Evolutionary conservation across 1,284 basidiomycete species (phyloP).

Genomic region (Phenoliferia sp.): DNA sequence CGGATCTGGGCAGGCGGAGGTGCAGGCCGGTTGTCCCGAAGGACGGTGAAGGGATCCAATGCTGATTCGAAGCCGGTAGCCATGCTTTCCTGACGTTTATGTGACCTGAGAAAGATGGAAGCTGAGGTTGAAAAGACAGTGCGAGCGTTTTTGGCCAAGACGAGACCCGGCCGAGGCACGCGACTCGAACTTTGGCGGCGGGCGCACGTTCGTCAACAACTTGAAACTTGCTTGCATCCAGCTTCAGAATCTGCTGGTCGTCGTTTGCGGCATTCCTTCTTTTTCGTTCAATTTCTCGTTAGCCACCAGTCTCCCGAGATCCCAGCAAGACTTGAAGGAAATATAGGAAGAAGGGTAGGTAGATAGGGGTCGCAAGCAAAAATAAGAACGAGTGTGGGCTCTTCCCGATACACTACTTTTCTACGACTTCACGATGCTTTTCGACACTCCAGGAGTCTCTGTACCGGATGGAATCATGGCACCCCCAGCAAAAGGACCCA

Average conservation of each 20-base stretch:
- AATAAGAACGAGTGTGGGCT: not conserved
- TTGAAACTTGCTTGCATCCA: too few relatives aligned
- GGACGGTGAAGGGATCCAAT: not conserved
- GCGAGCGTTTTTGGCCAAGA: too few relatives aligned
- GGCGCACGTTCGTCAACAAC: too few relatives aligned
- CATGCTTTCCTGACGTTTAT: not conserved
- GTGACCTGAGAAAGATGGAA: not conserved
- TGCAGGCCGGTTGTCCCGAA: not conserved
- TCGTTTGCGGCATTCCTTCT: too few relatives aligned
- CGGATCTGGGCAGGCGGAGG: constrained; percentile 21
- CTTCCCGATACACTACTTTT: not conserved
- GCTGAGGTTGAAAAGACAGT: too few relatives aligned
- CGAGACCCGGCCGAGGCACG: too few relatives aligned
- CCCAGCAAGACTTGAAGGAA: too few relatives aligned
- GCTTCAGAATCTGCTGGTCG: too few relatives aligned
- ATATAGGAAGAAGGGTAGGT: not conserved
- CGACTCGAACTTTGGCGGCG: too few relatives aligned
- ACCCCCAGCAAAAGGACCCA: not conserved
- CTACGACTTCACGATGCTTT: constrained; percentile 11
- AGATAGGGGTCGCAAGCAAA: too few relatives aligned
- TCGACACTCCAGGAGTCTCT: constrained; percentile 28
- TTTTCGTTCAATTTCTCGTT: too few relatives aligned
- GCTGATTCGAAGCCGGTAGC: not conserved
- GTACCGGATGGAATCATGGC: constrained; percentile 4
- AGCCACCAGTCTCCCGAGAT: too few relatives aligned